Base-by-base conservation (phyloP, 306 rosid species). In the Crataegus laevigata region DNA sequence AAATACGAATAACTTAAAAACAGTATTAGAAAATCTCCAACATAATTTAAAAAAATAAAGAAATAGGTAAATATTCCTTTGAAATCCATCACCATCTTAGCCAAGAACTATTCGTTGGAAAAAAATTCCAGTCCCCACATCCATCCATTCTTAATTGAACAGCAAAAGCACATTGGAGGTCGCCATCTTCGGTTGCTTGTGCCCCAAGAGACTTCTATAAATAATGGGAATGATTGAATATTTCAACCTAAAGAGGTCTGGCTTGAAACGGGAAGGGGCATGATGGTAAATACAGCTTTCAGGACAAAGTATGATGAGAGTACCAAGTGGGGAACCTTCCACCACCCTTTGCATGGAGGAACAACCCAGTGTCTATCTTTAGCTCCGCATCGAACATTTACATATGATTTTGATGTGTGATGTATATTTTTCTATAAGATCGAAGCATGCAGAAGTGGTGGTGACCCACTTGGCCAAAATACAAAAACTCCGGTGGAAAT, bases 291-390 rank as follows among this genome's bases (percentile, higher is more conserved):
- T 12, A 11, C 8, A 26, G 34, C 24, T 74, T 59, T 14, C 8
- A 47, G 40, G 61, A n/a, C 12, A 73, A 73, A 25, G 66, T 1
- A 19, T 61, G 6, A 11, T 61, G 42, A 19, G 21, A 43, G 50
- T 11, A 13, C 17, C 3, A 18, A 36, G 66, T 26, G 58, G 54
- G 66, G 73, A 66, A 66, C 30, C 65, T 36, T 66, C 79, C 29
- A 19, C 2, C 22, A 1, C 32, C 17, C n/a, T 13, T 30, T 81
- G 83, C 80, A 86, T 30, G 84, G 83, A 73, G 78, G 89, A 88
- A 88, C 71, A 85, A 81, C 84, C 91, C 91, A 86, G 60, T 84
- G 91, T 88, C 85, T 78, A 5, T 75, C 88, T 90, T 88, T 88
- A 84, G 61, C 83, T 73, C 75, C 83, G 66, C 85, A 78, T 30